These are phyloP conservation scores for Alternaria metachromatica DNA, from an alignment of 2,329 filamentous ascomycete genomes.

Conservation along the genomic window DNA sequence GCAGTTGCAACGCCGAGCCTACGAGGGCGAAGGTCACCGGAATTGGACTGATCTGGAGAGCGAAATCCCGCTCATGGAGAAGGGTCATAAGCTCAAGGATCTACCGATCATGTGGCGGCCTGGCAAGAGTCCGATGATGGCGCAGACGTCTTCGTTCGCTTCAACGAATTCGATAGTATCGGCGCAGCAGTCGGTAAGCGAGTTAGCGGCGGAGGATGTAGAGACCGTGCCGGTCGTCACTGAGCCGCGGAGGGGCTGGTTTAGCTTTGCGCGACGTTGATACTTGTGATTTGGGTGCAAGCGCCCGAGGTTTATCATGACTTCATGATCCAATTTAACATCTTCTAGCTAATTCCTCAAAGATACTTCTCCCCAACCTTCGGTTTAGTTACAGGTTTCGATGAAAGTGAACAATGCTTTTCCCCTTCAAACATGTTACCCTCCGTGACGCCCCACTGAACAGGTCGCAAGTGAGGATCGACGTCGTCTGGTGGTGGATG, in stretches of 20 bases:
- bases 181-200: background rate
- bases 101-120: constrained; percentile 1
- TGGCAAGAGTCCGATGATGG: background rate
- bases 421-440: background rate
- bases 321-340: no score
- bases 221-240: background rate
- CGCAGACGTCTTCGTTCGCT: background rate
- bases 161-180: background rate
- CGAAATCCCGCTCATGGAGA: constrained; percentile 7
- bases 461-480: constrained; percentile 14
- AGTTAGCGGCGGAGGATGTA: background rate
- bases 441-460: constrained; percentile 29
- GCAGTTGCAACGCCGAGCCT: constrained; percentile 34
- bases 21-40: constrained; percentile 17
- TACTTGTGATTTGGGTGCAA: background rate
- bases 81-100: constrained; percentile 9
- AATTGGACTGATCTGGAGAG: constrained; percentile 2
- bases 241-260: background rate
- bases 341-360: background rate
- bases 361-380: constrained; percentile 3
- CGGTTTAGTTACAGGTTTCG: background rate
- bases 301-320: background rate
- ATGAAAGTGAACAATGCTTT: background rate
- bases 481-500: constrained; percentile 19
- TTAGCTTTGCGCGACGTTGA: background rate